Evolutionary conservation across 805 yeast genomes (phyloP).

Genomic region (Candida ovalis): DNA sequence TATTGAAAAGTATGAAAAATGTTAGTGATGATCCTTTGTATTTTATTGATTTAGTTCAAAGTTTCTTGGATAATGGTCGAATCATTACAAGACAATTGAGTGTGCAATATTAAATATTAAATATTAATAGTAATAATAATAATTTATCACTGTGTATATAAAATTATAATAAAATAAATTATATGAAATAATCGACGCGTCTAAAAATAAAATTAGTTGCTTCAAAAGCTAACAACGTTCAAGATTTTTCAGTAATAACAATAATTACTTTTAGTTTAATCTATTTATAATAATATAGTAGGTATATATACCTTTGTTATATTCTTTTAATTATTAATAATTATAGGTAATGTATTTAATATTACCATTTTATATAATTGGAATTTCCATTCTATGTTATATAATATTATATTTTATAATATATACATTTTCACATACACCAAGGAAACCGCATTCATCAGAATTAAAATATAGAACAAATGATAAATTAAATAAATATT

Average conservation of each 20-base stretch:
- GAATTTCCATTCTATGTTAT: too few species aligned
- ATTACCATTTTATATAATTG: too few species aligned
- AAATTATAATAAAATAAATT: too few species aligned
- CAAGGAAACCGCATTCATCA: conserved; percentile 49
- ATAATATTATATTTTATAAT: conserved; percentile 37
- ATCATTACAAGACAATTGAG: conserved; percentile 32
- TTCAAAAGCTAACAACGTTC: too few species aligned
- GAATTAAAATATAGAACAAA: conserved; percentile 55
- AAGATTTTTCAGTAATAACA: too few species aligned
- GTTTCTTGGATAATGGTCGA: conserved; percentile 42
- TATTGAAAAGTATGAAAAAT: conserved; percentile 28
- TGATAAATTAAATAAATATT: conserved; percentile 30
- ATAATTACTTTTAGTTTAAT: too few species aligned
- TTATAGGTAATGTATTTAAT: too few species aligned
- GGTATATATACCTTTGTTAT: too few species aligned
- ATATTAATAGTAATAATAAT: not conserved
- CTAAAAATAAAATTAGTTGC: too few species aligned
- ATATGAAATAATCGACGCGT: conserved; percentile 1
- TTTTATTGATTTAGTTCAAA: conserved; percentile 43
- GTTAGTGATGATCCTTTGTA: conserved; percentile 37
- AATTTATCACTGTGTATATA: too few species aligned
- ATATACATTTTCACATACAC: conserved; percentile 55
- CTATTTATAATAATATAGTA: too few species aligned
- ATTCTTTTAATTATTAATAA: too few species aligned
- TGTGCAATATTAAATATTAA: conserved; percentile 18